These are phyloP conservation scores for Collybia nuda DNA, from an alignment of 768 basidiomycete species.

Conservation along the genomic window DNA sequence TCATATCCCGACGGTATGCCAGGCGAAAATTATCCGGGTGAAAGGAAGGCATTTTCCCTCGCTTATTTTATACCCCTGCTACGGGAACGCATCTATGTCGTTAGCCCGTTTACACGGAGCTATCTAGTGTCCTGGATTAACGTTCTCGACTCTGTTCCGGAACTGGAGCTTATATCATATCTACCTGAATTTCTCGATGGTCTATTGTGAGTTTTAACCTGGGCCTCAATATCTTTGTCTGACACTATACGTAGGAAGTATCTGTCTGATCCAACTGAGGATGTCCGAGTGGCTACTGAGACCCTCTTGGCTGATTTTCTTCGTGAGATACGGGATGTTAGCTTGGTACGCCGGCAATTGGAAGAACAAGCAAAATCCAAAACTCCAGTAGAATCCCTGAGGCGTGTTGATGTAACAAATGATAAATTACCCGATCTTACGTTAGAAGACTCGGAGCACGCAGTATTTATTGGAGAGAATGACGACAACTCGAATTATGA, in stretches of 20 bases:
- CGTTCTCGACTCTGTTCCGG: slow-evolving; percentile 94
- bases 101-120: slow-evolving; percentile 93
- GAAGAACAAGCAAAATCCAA: slow-evolving; percentile 53
- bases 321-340: slow-evolving; percentile 86
- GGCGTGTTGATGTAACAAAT: slow-evolving; percentile 38
- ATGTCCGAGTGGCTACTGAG: slow-evolving; percentile 90
- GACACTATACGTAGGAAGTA: slow-evolving; percentile 64
- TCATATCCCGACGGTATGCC: slow-evolving; percentile 54
- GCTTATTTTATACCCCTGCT: slow-evolving; percentile 94
- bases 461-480: slow-evolving; percentile 55
- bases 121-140: slow-evolving; percentile 98
- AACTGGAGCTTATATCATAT: slow-evolving; percentile 92
- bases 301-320: slow-evolving; percentile 87
- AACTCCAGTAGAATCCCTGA: slow-evolving; percentile 40
- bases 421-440: slow-evolving; percentile 63
- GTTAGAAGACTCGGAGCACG: slow-evolving; percentile 54
- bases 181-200: slow-evolving; percentile 95
- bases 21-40: slow-evolving; percentile 37
- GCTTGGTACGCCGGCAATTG: slow-evolving; percentile 64
- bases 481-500: slow-evolving; percentile 40
- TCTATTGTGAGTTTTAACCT: slow-evolving; percentile 63
- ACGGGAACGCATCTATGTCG: slow-evolving; percentile 89
- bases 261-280: slow-evolving; percentile 91
- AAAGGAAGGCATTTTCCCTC: slow-evolving; percentile 86
- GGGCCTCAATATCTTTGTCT: slow-evolving; percentile 5